Conservation (phyloP, 192 early-diverging fungal species). For the Backusella macrospora region DNA sequence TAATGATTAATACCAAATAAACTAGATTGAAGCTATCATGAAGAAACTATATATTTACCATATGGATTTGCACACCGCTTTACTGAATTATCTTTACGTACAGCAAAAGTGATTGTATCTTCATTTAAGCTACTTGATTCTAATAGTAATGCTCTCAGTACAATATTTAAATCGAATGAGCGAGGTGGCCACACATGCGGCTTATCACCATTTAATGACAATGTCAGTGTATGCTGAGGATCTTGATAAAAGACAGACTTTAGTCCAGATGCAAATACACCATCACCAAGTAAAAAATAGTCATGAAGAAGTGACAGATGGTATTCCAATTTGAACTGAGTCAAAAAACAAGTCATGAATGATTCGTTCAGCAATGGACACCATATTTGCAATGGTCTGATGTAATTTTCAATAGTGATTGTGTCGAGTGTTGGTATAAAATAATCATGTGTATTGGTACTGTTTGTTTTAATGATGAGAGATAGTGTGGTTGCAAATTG, state of each 20-base stretch:
- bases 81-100: slow-evolving; percentile 1
- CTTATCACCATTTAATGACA: not conserved
- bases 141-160: slow-evolving; percentile 36
- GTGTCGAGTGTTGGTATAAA: slow-evolving; percentile 38
- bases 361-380: slow-evolving; percentile 46
- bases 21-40: not conserved
- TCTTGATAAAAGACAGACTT: slow-evolving; percentile 36
- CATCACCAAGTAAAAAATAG: slow-evolving; percentile 48
- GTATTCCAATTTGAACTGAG: slow-evolving; percentile 44
- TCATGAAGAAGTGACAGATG: slow-evolving; percentile 46
- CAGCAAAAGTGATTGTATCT: slow-evolving; percentile 17
- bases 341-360: slow-evolving; percentile 50
- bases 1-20: no score
- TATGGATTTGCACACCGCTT: slow-evolving; percentile 42
- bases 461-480: not conserved
- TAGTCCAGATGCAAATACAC: slow-evolving; percentile 43
- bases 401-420: slow-evolving; percentile 31
- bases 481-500: slow-evolving; percentile 7
- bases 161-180: slow-evolving; percentile 27
- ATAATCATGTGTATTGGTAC: slow-evolving; percentile 5
- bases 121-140: slow-evolving; percentile 24
- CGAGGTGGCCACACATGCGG: slow-evolving; percentile 30
- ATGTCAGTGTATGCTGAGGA: not conserved
- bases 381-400: slow-evolving; percentile 32
- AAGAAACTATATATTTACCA: slow-evolving; percentile 28